Evolutionary conservation across 2,329 filamentous ascomycete species (phyloP), one percentile per base, ranked within the genome.

Genomic region (Clonostachys sp.): DNA sequence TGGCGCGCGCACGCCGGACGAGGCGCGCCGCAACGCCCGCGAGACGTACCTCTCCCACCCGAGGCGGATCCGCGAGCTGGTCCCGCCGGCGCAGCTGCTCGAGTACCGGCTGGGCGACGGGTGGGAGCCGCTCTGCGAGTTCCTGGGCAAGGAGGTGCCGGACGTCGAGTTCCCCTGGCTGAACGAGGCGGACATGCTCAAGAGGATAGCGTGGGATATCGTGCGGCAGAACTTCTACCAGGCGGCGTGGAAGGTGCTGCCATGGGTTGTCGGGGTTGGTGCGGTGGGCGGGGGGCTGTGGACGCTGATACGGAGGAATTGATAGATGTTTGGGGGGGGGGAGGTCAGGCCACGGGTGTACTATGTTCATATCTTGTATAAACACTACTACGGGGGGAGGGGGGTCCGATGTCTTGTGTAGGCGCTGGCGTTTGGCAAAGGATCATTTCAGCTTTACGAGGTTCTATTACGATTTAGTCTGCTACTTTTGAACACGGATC

Each of bases 91-190:
- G 12, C 42, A 33, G 40, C 42, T 55, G 50, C 34, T 65, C 6
- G 55, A 63, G 45, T 70, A 61, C 48, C 49, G 49, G 2, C 45
- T 68, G 41, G 57, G 53, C 1, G 55, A 64, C 3, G 68, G 68
- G 1, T 70, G 66, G 65, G 60, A 34, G 14, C 64, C 67, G 4
- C 53, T 71, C 8, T 70, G 66, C 45, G 48, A 56, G 24, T 69
- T 71, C 42, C 46, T 71, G 13, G 65, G 45, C 0, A 63, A 62
- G 40, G 51, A 56, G 2, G 50, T 64, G 12, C 68, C 67, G 0
- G 54, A 57, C 5, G 51, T 48, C 3, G 51, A 57, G 36, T 68
- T 67, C 36, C 65, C 63, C 0, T 55, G 55, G 48, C 53, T 62
- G 1, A 67, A 68, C 13, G 6, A 45, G 42, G 50, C 45, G n/a